These are phyloP conservation scores for Jacaranda mimosifolia DNA, from an alignment of 257 asterid genomes.

Conservation along the genomic window DNA sequence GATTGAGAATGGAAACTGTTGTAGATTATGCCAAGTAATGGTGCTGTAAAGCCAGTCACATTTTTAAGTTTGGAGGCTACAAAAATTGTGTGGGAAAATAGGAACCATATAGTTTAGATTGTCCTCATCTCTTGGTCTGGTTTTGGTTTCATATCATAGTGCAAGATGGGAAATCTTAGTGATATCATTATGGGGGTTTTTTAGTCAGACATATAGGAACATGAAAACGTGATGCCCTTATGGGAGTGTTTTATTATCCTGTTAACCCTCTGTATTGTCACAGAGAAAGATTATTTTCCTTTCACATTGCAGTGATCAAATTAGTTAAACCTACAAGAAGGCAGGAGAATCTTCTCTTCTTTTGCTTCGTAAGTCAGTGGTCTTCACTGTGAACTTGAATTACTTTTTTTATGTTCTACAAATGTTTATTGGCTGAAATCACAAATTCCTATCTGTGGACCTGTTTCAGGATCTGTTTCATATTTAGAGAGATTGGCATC, in stretches of 20 bases:
- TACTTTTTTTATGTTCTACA: conserved; percentile 22
- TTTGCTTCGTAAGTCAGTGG: conserved; percentile 1
- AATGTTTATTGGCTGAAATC: conserved; percentile 27
- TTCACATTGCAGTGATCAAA: not conserved
- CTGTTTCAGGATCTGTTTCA: conserved; percentile 48
- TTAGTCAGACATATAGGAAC: too few relatives aligned
- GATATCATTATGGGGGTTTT: too few relatives aligned
- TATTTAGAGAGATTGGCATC: conserved; percentile 38
- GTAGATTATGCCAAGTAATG: not conserved
- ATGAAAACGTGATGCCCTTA: too few relatives aligned
- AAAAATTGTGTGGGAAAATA: not conserved
- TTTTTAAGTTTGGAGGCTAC: not conserved
- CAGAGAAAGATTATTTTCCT: not conserved
- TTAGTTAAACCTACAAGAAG: conserved; percentile 22
- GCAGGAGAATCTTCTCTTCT: conserved; percentile 3
- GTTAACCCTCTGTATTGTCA: too few relatives aligned
- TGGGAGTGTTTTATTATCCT: too few relatives aligned
- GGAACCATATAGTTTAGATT: too few relatives aligned
- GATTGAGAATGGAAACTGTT: not conserved
- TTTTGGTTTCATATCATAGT: too few relatives aligned
- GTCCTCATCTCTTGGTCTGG: too few relatives aligned
- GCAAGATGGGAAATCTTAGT: too few relatives aligned
- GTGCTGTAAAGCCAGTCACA: not conserved
- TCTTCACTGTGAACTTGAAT: conserved; percentile 6
- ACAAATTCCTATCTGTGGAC: conserved; percentile 39